Base-by-base conservation (phyloP, 345 rosid species). In the Euphorbia tirucalli region DNA sequence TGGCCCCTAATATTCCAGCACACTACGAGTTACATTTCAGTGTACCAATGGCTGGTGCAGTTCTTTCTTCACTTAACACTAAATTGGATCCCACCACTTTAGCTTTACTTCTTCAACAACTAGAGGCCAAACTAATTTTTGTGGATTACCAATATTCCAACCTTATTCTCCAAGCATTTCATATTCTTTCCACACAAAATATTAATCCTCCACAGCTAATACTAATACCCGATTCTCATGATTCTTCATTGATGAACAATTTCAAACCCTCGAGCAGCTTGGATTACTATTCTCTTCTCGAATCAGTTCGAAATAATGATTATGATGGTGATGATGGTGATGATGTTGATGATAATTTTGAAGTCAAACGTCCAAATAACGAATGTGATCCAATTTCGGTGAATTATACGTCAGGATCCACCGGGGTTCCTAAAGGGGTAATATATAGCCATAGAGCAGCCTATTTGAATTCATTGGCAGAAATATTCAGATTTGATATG, bases 1-100 rank as follows among this genome's bases (percentile, higher is more conserved):
- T 88, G 75, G 88, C 90, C 13, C 90, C 90, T 15, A 88, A 88
- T 75, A 21, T 88, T 37, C 90, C 93, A 3, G 86, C 87, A n/a
- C 73, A 78, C 6, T 88, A 85, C 28, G 86, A 84, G 69, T 72
- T 86, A 21, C 93, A 86, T 58, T 88, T 86, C 54, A 86, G 85
- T 21, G 87, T 85, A 44, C 90, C 93, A 32, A 86, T 88, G 85
- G 87, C 89, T 7, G 89, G 89, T 3, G 90, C 88, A 16, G 69
- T 82, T 54, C 61, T 87, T 8, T 83, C 85, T 0, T 66, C 86
- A 22, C 83, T 88, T 9, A 80, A 86, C 69, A 56, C 77, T 1
- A 79, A 39, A n/a, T 44, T 82, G 35, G 87, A 86, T 39, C 73
- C 84, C 24, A 25, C 69, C 28, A 63, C 73, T 2, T 69, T 88